phyloP scores from a whole-genome alignment of 73 alveolate genomes.

The Tetrahymena elliotti region DNA sequence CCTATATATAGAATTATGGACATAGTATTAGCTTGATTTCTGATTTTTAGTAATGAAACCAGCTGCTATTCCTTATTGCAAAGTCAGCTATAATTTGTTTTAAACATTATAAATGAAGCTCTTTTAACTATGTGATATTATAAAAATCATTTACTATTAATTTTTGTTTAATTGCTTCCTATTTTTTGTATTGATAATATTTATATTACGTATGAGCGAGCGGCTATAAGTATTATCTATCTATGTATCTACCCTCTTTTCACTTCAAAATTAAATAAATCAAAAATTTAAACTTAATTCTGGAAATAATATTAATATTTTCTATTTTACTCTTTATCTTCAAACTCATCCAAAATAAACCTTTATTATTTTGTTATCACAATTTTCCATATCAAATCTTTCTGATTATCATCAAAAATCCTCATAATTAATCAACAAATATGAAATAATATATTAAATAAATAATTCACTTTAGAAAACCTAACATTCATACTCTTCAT shows the following conservation, averaged over 20 bases:
- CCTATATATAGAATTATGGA: not conserved
- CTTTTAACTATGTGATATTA: not conserved
- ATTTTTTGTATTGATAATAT: not conserved
- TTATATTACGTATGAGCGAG: not conserved
- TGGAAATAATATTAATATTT: not conserved
- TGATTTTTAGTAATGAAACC: not conserved
- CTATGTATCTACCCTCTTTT: not conserved
- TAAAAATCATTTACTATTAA: not conserved
- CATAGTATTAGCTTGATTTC: not conserved
- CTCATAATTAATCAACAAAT: too few species aligned
- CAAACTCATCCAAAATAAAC: not conserved
- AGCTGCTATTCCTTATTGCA: not conserved
- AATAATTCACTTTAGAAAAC: too few species aligned
- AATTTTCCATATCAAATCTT: not conserved
- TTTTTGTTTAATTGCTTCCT: not conserved
- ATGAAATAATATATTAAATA: too few species aligned
- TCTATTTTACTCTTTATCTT: not conserved
- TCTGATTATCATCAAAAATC: not conserved
- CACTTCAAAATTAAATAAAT: not conserved
- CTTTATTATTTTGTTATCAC: too few species aligned
- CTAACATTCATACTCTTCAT: too few species aligned
- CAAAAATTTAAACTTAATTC: not conserved
- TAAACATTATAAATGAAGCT: not conserved
- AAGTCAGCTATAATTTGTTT: not conserved
- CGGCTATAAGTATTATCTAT: not conserved